Evolutionary conservation across 2,329 filamentous ascomycete species (phyloP).

Genomic region (Fusarium pseudonygamai): DNA sequence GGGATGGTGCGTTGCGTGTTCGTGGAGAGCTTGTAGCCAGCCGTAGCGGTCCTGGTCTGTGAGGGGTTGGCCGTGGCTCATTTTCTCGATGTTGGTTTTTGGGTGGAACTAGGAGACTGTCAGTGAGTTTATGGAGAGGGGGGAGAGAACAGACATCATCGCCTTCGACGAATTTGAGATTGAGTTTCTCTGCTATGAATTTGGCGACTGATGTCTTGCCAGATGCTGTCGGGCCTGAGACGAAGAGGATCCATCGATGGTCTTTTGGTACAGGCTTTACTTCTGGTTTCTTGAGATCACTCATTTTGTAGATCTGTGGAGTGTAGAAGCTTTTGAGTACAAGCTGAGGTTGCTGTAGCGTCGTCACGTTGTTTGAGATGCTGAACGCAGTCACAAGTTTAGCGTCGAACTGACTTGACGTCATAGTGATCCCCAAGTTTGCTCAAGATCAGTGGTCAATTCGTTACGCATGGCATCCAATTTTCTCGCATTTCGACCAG

Average conservation of each 20-base stretch:
- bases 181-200: slow-evolving; percentile 9
- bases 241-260: slow-evolving; percentile 31
- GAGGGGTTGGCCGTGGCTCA: slow-evolving; percentile 21
- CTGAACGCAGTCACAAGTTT: neutral
- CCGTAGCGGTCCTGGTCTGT: slow-evolving; percentile 15
- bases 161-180: slow-evolving; percentile 27
- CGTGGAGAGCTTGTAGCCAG: slow-evolving; percentile 10
- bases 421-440: slow-evolving; percentile 1
- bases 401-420: neutral
- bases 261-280: neutral
- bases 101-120: slow-evolving; percentile 8
- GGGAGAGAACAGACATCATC: neutral
- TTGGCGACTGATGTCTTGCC: slow-evolving; percentile 25
- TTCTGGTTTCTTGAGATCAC: neutral
- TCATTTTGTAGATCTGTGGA: neutral
- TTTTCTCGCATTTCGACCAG: neutral
- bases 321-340: rapidly evolving
- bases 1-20: slow-evolving; percentile 17
- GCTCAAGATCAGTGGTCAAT: neutral
- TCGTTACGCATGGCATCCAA: neutral
- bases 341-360: rapidly evolving
- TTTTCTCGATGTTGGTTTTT: slow-evolving; percentile 26
- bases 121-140: neutral
- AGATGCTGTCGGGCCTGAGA: slow-evolving; percentile 26
- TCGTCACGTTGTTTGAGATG: rapidly evolving